A percentile compares a stretch with the other conserved stretches of the same genome.
Conservation (phyloP, 2,329 filamentous ascomycete genomes). For the Cordyceps fumosorosea region DNA sequence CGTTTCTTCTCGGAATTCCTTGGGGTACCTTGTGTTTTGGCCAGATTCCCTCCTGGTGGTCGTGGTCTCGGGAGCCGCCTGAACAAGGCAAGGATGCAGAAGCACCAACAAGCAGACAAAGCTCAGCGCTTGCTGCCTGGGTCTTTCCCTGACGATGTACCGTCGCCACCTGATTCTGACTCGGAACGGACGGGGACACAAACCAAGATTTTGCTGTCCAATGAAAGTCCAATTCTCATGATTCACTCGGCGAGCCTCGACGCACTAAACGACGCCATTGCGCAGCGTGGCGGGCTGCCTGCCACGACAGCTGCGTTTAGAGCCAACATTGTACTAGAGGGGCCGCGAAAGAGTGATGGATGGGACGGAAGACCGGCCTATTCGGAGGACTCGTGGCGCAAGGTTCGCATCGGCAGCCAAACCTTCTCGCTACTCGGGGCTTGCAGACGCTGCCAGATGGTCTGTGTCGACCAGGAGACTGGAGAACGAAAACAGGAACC, state of each 20-base stretch:
- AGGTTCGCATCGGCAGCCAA: constrained; percentile 57
- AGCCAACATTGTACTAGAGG: constrained; percentile 72
- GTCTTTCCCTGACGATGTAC: constrained; percentile 43
- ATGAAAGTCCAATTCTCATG: constrained; percentile 87
- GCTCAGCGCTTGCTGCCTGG: constrained; percentile 37
- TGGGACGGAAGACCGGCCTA: constrained; percentile 51
- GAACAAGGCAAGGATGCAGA: constrained; percentile 63
- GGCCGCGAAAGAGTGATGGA: constrained; percentile 18
- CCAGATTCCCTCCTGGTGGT: constrained; percentile 69
- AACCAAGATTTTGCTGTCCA: constrained; percentile 69
- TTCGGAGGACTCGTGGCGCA: constrained; percentile 72
- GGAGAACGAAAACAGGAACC: constrained; percentile 75
- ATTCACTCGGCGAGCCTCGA: constrained; percentile 77
- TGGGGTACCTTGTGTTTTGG: constrained; percentile 73
- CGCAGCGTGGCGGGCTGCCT: constrained; percentile 50
- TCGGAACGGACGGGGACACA: constrained; percentile 31
- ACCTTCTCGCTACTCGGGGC: constrained; percentile 69
- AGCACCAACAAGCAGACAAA: constrained; percentile 38
- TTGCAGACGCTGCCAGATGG: constrained; percentile 91
- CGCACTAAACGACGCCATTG: constrained; percentile 68
- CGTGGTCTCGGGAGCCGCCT: constrained; percentile 55
- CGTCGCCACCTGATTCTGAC: constrained; percentile 53
- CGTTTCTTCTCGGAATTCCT: constrained; percentile 71
- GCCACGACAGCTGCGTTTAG: constrained; percentile 73
- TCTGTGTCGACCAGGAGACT: constrained; percentile 84